phyloP scores from a whole-genome alignment of 2,329 filamentous ascomycete genomes.

The Aureobasidium sp. region DNA sequence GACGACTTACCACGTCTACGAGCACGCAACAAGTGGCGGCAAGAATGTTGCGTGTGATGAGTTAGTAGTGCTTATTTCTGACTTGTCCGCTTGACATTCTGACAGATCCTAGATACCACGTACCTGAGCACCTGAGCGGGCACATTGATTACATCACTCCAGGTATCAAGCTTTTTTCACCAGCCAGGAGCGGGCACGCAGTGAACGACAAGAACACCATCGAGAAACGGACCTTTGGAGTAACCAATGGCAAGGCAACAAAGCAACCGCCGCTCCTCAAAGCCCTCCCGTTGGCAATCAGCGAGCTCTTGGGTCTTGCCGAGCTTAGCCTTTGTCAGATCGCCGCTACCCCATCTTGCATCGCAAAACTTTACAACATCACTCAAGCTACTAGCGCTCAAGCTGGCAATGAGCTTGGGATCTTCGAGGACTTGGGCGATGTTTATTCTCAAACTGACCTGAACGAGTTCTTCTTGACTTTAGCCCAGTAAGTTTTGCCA shows the following conservation, averaged over 20 bases:
- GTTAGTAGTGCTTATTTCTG: conserved; percentile 26
- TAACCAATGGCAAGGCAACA: not conserved
- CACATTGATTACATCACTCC: conserved; percentile 54
- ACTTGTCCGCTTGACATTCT: not conserved
- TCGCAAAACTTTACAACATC: conserved; percentile 40
- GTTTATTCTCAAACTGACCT: conserved; percentile 40
- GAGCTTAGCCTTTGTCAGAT: conserved; percentile 3
- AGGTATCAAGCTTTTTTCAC: conserved; percentile 42
- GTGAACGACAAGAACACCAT: conserved; percentile 15
- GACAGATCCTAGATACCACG: conserved; percentile 34
- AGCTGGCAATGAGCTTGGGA: conserved; percentile 38
- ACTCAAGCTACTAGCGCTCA: conserved; percentile 30
- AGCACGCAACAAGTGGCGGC: conserved; percentile 27
- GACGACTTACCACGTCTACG: conserved; percentile 35
- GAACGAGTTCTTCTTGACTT: conserved; percentile 34
- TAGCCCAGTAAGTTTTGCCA: conserved; percentile 22
- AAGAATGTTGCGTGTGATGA: conserved; percentile 35
- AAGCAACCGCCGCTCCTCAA: not conserved
- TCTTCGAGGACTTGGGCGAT: conserved; percentile 39
- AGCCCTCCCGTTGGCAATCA: not conserved
- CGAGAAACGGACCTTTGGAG: conserved; percentile 19
- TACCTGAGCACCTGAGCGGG: conserved; percentile 41
- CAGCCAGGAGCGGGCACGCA: conserved; percentile 17
- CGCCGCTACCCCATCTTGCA: conserved; percentile 36
- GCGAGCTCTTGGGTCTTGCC: not conserved